phyloP scores from a whole-genome alignment of 257 asterid genomes.

The Solanum raphanifolium region DNA sequence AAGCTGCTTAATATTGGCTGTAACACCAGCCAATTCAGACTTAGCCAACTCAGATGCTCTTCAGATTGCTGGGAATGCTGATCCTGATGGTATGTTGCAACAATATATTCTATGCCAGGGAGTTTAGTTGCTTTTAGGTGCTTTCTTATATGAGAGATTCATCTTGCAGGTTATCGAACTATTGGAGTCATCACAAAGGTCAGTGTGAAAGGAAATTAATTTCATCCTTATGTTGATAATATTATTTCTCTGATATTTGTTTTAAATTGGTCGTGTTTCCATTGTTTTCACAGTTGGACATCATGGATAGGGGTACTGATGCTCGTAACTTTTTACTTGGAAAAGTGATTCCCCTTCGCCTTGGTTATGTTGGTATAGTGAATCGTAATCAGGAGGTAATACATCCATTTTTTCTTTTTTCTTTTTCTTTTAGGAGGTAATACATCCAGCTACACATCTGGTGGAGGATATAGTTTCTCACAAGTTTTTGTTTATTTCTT shows the following conservation, averaged over 20 bases:
- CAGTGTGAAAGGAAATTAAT: neutral
- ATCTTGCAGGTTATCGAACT: constrained; percentile 76
- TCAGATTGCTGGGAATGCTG: constrained; percentile 94
- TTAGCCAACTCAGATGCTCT: constrained; percentile 97
- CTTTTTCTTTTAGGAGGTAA: constrained; percentile 48
- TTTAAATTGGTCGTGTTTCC: neutral
- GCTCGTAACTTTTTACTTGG: constrained; percentile 93
- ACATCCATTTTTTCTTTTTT: neutral
- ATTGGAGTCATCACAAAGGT: constrained; percentile 97
- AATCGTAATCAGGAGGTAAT: constrained; percentile 97
- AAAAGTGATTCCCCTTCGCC: constrained; percentile 89
- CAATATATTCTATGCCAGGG: neutral
- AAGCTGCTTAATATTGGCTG: constrained; percentile 82
- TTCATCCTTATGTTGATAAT: neutral
- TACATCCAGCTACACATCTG: neutral
- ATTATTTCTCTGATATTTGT: neutral
- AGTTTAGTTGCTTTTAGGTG: neutral
- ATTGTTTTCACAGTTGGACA: constrained; percentile 71
- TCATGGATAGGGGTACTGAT: constrained; percentile 98
- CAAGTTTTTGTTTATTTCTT: neutral
- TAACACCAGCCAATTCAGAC: constrained; percentile 95
- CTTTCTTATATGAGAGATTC: constrained; percentile 1
- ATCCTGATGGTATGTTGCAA: constrained; percentile 66
- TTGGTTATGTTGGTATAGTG: constrained; percentile 95
- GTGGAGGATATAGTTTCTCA: neutral